Evolutionary conservation across 2,329 filamentous ascomycete species (phyloP).

Genomic region (Trichothecium roseum): DNA sequence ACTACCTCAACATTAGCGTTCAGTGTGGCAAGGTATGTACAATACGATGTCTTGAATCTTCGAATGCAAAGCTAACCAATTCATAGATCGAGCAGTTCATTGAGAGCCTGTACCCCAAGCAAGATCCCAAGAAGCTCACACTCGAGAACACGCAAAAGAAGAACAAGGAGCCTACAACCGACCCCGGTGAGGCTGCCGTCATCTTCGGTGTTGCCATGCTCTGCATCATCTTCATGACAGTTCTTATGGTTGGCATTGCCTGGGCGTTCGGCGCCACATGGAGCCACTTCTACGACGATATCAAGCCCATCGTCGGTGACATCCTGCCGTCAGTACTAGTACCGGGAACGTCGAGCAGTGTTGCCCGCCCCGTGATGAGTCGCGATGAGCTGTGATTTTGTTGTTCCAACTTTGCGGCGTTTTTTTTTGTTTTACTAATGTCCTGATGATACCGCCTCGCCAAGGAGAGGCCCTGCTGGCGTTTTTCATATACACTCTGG

Average conservation of each 20-base stretch:
- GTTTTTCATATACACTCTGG: too few species aligned
- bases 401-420: background rate
- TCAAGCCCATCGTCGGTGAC: slow-evolving; percentile 2
- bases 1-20: slow-evolving; percentile 84
- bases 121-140: slow-evolving; percentile 55
- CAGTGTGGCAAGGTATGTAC: slow-evolving; percentile 67
- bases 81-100: slow-evolving; percentile 85
- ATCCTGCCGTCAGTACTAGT: too few species aligned
- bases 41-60: background rate
- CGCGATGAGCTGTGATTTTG: slow-evolving; percentile 24
- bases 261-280: slow-evolving; percentile 77
- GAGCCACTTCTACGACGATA: slow-evolving; percentile 35
- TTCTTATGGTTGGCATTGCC: slow-evolving; percentile 67
- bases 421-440: slow-evolving; percentile 4
- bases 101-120: slow-evolving; percentile 80
- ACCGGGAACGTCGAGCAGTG: background rate
- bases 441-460: too few species aligned
- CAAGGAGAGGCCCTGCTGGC: too few species aligned
- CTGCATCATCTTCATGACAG: slow-evolving; percentile 62
- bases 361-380: slow-evolving; percentile 11
- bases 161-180: slow-evolving; percentile 32
- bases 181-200: slow-evolving; percentile 51
- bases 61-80: slow-evolving; percentile 7
- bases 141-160: slow-evolving; percentile 26
- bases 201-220: slow-evolving; percentile 56